Conservation (phyloP, 495 filamentous ascomycete genomes). For the Talaromyces wortmannii region DNA sequence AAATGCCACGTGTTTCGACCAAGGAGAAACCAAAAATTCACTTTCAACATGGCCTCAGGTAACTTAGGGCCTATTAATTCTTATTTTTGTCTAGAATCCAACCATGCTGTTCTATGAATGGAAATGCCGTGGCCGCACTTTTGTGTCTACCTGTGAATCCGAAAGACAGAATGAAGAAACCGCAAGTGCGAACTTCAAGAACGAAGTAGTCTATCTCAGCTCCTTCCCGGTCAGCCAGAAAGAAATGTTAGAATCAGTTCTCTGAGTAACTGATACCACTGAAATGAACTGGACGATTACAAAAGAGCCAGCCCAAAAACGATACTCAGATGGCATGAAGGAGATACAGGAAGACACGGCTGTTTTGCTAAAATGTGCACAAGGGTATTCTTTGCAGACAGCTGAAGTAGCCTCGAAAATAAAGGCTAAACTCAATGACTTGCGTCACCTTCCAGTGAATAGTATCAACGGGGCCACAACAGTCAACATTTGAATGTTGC, state of each 20-base stretch:
- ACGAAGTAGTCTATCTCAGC: constrained; percentile 34
- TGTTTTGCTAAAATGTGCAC: constrained; percentile 48
- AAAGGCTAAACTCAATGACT: constrained; percentile 13
- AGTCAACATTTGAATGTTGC: no score
- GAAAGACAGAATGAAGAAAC: constrained; percentile 28
- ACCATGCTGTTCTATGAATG: constrained; percentile 7
- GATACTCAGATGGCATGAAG: constrained; percentile 33
- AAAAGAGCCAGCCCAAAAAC: constrained; percentile 29
- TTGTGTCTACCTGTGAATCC: constrained; percentile 34
- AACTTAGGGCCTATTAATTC: not conserved
- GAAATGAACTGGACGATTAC: constrained; percentile 50
- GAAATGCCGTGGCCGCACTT: constrained; percentile 34
- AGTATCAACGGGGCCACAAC: constrained; percentile 49
- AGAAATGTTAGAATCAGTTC: constrained; percentile 43
- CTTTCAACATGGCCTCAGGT: constrained; percentile 35
- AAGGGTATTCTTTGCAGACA: constrained; percentile 41
- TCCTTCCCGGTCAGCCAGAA: constrained; percentile 42
- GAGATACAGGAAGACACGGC: constrained; percentile 29
- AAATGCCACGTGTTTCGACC: constrained; percentile 37
- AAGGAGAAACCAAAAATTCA: constrained; percentile 32
- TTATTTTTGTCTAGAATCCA: not conserved
- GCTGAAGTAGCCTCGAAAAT: constrained; percentile 26
- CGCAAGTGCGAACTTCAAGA: constrained; percentile 23
- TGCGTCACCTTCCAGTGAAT: constrained; percentile 49
- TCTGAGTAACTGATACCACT: constrained; percentile 46